These are phyloP conservation scores for Ceratobasidium sp. DNA, from an alignment of 1,284 basidiomycete species.

Conservation along the genomic window DNA sequence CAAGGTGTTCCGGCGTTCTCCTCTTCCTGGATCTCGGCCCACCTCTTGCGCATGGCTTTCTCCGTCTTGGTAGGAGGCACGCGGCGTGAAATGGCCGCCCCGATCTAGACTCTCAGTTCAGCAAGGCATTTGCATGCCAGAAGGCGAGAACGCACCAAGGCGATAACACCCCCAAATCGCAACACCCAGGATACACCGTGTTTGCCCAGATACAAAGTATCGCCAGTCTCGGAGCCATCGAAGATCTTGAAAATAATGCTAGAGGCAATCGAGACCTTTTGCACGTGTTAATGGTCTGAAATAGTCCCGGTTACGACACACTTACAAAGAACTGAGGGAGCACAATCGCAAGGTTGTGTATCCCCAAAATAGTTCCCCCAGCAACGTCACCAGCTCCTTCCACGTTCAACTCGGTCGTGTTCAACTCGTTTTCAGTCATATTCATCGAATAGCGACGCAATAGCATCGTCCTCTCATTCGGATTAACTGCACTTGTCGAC, in stretches of 20 bases:
- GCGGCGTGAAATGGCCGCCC: conserved; percentile 74
- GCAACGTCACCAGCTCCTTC: conserved; percentile 64
- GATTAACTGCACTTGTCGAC: conserved; percentile 43
- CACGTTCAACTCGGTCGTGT: conserved; percentile 46
- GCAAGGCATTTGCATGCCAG: conserved; percentile 32
- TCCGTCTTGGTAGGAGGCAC: conserved; percentile 87
- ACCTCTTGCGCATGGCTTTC: conserved; percentile 78
- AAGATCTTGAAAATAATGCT: conserved; percentile 85
- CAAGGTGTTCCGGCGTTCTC: conserved; percentile 50
- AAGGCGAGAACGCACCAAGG: conserved; percentile 66
- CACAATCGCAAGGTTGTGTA: conserved; percentile 93
- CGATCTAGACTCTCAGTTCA: conserved; percentile 52
- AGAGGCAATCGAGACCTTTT: conserved; percentile 83
- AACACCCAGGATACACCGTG: conserved; percentile 92
- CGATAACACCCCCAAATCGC: conserved; percentile 86
- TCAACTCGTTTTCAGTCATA: conserved; percentile 47
- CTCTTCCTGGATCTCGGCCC: conserved; percentile 77
- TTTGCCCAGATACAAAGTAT: conserved; percentile 69
- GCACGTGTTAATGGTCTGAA: conserved; percentile 10
- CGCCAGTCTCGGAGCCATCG: conserved; percentile 55
- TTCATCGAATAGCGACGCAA: conserved; percentile 70
- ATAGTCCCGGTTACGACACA: conserved; percentile 45
- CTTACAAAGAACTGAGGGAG: conserved; percentile 88
- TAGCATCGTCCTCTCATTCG: conserved; percentile 66
- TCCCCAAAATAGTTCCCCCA: conserved; percentile 93